Conservation (phyloP, 352 stramenopile species). For the Phytophthora podocarpi region DNA sequence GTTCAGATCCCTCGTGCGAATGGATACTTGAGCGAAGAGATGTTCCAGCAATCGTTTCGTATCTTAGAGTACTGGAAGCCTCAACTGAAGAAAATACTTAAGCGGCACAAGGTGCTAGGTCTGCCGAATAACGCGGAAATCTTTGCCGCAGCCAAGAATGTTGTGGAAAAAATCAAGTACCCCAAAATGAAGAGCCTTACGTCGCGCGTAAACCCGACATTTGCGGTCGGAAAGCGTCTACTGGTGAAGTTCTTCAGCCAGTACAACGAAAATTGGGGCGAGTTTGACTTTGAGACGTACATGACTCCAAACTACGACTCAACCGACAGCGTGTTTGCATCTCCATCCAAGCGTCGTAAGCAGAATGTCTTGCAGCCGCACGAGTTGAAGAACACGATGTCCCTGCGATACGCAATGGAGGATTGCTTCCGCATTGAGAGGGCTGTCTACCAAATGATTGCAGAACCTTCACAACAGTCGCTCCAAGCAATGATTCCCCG, state of each 20-base stretch:
- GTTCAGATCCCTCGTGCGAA: conserved; percentile 59
- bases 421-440: conserved; percentile 76
- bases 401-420: conserved; percentile 74
- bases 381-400: conserved; percentile 62
- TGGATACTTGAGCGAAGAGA: conserved; percentile 63
- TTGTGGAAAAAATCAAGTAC: conserved; percentile 33
- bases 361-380: conserved; percentile 44
- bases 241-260: conserved; percentile 88
- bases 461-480: not conserved
- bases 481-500: conserved; percentile 51
- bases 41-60: conserved; percentile 68
- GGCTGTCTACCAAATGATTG: conserved; percentile 63
- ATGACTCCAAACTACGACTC: conserved; percentile 58
- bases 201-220: conserved; percentile 79
- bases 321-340: conserved; percentile 2
- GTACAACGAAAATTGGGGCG: conserved; percentile 83
- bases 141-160: not conserved
- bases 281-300: conserved; percentile 76
- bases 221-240: conserved; percentile 60
- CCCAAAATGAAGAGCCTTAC: conserved; percentile 67
- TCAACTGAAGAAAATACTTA: conserved; percentile 59
- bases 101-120: conserved; percentile 45
- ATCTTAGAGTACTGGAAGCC: conserved; percentile 65
- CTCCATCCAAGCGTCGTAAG: conserved; percentile 51
- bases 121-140: conserved; percentile 15